Evolutionary conservation across 148 eudicot species (phyloP).

Genomic region (Camellia granthamiana): DNA sequence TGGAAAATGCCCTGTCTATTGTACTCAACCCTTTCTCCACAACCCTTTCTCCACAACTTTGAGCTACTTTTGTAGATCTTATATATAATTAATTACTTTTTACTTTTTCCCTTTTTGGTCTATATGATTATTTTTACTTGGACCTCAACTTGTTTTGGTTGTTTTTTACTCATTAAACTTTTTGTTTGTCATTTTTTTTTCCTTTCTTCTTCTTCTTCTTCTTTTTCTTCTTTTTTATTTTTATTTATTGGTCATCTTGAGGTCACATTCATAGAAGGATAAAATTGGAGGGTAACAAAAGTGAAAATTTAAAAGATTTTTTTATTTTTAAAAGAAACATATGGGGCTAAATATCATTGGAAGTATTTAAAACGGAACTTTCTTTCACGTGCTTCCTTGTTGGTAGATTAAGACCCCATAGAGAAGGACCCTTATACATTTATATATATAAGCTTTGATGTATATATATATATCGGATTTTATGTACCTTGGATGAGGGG

Average conservation of each 20-base stretch:
- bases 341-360: constrained; percentile 8
- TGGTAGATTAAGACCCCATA: constrained; percentile 4
- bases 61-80: too few relatives aligned
- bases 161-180: background rate
- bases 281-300: background rate
- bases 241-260: background rate
- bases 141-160: too few relatives aligned
- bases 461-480: too few relatives aligned
- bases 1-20: too few relatives aligned
- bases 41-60: too few relatives aligned
- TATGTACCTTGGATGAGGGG: background rate
- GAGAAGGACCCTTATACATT: too few relatives aligned
- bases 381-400: background rate
- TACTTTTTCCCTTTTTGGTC: too few relatives aligned
- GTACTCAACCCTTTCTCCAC: too few relatives aligned
- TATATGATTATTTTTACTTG: too few relatives aligned
- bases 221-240: background rate
- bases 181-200: background rate
- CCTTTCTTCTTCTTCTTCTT: background rate
- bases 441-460: too few relatives aligned
- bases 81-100: too few relatives aligned
- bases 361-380: background rate
- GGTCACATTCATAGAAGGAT: constrained; percentile 4
- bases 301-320: background rate
- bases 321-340: background rate